phyloP scores from a whole-genome alignment of 352 stramenopile genomes.

The Globisporangium megalacanthum region DNA sequence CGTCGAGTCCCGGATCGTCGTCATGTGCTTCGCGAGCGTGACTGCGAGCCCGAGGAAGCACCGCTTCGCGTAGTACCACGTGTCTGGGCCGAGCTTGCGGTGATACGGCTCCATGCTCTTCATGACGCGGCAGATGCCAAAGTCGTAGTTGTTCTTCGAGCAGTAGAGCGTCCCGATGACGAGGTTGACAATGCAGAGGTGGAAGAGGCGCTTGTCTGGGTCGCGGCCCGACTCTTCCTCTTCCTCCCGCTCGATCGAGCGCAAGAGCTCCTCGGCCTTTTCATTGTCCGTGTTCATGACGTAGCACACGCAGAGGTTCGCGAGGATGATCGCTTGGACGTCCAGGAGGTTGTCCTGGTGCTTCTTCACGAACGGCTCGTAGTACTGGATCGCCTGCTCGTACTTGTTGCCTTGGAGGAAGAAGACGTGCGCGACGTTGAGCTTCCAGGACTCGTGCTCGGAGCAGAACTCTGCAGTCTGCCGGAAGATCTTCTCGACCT shows the following conservation, averaged over 20 bases:
- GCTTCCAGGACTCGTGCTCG: slow-evolving; percentile 93
- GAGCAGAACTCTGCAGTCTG: slow-evolving; percentile 95
- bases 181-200: slow-evolving; percentile 97
- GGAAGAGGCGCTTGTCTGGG: slow-evolving; percentile 88
- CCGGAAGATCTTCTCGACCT: slow-evolving; percentile 95
- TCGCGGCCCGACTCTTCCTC: slow-evolving; percentile 85
- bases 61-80: slow-evolving; percentile 95
- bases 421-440: slow-evolving; percentile 96
- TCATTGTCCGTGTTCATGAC: slow-evolving; percentile 98
- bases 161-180: slow-evolving; percentile 98
- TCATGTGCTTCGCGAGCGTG: slow-evolving; percentile 94
- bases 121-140: slow-evolving; percentile 94
- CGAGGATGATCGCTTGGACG: slow-evolving; percentile 94
- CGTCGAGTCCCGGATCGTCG: slow-evolving; percentile 92
- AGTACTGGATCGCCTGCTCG: slow-evolving; percentile 90
- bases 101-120: slow-evolving; percentile 95
- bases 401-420: slow-evolving; percentile 93
- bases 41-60: slow-evolving; percentile 93
- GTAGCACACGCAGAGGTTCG: slow-evolving; percentile 96
- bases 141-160: slow-evolving; percentile 97
- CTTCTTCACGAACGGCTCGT: slow-evolving; percentile 94
- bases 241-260: slow-evolving; percentile 94
- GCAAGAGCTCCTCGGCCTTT: slow-evolving; percentile 93
- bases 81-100: slow-evolving; percentile 93
- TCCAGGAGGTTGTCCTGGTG: slow-evolving; percentile 89